Conservation (phyloP, 352 stramenopile genomes). For the Pythium oligandrum region DNA sequence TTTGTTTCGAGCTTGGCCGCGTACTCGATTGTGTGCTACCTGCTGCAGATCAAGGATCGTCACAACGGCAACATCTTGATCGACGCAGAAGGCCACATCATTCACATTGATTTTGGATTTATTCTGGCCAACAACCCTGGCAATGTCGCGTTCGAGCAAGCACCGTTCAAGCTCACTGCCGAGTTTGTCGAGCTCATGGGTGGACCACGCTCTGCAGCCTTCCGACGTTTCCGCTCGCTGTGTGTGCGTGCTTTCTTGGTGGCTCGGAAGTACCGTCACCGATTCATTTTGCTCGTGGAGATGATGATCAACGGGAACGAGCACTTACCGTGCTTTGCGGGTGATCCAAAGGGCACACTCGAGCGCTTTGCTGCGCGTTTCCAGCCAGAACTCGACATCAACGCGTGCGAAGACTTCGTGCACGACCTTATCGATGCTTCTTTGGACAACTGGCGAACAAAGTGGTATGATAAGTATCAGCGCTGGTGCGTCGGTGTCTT, state of each 20-base stretch:
- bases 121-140: constrained; percentile 92
- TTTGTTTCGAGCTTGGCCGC: constrained; percentile 85
- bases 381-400: constrained; percentile 91
- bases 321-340: constrained; percentile 94
- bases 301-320: constrained; percentile 97
- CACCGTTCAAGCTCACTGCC: constrained; percentile 97
- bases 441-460: constrained; percentile 95
- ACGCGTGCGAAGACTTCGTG: constrained; percentile 93
- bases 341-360: constrained; percentile 88
- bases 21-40: constrained; percentile 94
- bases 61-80: constrained; percentile 98
- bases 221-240: constrained; percentile 93
- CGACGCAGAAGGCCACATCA: constrained; percentile 93
- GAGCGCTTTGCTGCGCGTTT: constrained; percentile 91
- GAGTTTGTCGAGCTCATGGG: constrained; percentile 96
- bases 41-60: constrained; percentile 97
- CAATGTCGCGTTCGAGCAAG: constrained; percentile 94
- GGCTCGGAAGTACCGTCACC: constrained; percentile 91
- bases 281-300: constrained; percentile 94
- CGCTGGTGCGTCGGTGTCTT: constrained; percentile 90
- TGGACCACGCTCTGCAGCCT: constrained; percentile 88
- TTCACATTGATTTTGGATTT: constrained; percentile 97
- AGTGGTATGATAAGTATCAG: constrained; percentile 96
- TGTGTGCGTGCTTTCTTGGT: constrained; percentile 96
- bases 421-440: constrained; percentile 94